Evolutionary conservation across 2,329 filamentous ascomycete species (phyloP).

Genomic region (Dothidotthia symphoricarpi): DNA sequence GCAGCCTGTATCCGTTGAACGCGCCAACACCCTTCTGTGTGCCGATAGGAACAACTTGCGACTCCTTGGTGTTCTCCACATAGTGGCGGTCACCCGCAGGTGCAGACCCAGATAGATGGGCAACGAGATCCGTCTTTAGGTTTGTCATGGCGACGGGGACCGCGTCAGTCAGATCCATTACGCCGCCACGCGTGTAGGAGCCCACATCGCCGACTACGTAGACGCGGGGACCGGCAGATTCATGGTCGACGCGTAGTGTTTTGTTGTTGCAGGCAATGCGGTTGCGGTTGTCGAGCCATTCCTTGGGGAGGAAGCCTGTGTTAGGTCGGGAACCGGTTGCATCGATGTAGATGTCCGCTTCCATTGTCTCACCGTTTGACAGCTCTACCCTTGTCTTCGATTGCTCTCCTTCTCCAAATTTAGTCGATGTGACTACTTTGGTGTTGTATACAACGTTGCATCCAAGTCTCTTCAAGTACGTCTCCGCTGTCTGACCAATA

Average conservation of each 20-base stretch:
- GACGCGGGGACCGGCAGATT: slow-evolving; percentile 44
- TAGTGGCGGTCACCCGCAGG: slow-evolving; percentile 35
- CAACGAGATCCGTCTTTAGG: slow-evolving; percentile 48
- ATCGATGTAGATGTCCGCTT: slow-evolving; percentile 55
- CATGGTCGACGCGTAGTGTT: slow-evolving; percentile 49
- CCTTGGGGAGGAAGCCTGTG: slow-evolving; percentile 52
- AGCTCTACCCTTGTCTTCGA: slow-evolving; percentile 46
- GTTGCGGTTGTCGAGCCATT: slow-evolving; percentile 50
- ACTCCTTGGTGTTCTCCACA: slow-evolving; percentile 33
- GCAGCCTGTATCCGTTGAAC: slow-evolving; percentile 40
- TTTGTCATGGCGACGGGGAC: slow-evolving; percentile 49
- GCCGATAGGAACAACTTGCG: slow-evolving; percentile 39
- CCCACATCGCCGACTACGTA: slow-evolving; percentile 54
- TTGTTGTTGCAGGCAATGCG: slow-evolving; percentile 51
- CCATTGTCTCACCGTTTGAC: slow-evolving; percentile 49
- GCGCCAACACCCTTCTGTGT: slow-evolving; percentile 41
- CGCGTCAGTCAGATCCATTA: slow-evolving; percentile 45
- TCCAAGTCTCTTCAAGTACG: slow-evolving; percentile 48
- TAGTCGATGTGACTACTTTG: slow-evolving; percentile 31
- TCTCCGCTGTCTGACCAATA: slow-evolving; percentile 49
- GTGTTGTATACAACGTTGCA: slow-evolving; percentile 48
- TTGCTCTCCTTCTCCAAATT: slow-evolving; percentile 31
- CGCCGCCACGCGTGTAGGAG: slow-evolving; percentile 46
- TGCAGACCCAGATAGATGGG: slow-evolving; percentile 25
- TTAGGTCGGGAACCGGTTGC: slow-evolving; percentile 55